Conservation (phyloP, 176 grass and related monocot species). For the Musa schizocarpa region DNA sequence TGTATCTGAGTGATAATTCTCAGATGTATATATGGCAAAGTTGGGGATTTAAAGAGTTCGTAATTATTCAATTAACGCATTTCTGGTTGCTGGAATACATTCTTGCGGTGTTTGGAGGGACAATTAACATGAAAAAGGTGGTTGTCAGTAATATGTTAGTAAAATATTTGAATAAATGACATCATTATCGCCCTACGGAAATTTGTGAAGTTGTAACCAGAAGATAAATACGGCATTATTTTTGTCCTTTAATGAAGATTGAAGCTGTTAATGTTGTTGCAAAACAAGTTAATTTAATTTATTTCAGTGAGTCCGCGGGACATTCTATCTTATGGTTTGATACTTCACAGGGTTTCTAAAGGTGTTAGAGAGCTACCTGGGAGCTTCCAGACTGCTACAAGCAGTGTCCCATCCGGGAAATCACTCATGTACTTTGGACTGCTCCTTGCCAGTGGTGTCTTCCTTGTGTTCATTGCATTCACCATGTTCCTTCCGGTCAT, state of each 20-base stretch:
- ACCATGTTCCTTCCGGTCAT: constrained; percentile 93
- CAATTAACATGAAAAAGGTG: neutral
- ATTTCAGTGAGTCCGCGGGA: neutral
- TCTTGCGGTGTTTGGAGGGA: neutral
- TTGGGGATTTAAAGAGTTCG: neutral
- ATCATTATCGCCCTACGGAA: neutral
- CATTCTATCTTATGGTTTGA: constrained; percentile 4
- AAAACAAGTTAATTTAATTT: constrained; percentile 2
- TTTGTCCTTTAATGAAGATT: neutral
- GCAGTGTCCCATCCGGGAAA: constrained; percentile 70
- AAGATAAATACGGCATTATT: neutral
- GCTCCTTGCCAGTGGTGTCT: constrained; percentile 70
- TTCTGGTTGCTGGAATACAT: neutral
- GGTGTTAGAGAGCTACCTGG: constrained; percentile 65
- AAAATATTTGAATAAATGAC: neutral
- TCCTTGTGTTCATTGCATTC: constrained; percentile 88
- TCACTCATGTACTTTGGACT: constrained; percentile 88
- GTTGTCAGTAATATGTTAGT: neutral
- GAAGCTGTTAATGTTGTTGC: neutral
- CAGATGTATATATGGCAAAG: neutral
- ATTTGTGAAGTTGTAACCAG: no score
- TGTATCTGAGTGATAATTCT: neutral
- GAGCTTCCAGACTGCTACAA: constrained; percentile 71
- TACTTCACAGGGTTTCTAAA: constrained; percentile 59
- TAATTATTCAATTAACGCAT: neutral